phyloP scores from a whole-genome alignment of 371 early-diverging fungal species.

The Mucor lusitanicus region DNA sequence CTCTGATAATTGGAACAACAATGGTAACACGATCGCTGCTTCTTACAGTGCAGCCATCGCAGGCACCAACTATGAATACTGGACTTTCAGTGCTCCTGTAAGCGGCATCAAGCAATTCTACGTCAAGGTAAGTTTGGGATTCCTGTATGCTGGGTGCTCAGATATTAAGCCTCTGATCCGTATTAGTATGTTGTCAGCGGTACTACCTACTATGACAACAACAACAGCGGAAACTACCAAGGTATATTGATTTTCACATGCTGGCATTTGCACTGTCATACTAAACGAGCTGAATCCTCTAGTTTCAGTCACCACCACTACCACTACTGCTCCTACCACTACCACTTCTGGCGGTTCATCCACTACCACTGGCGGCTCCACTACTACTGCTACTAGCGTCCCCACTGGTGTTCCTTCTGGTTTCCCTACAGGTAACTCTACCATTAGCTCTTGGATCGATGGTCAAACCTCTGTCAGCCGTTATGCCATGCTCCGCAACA shows the following conservation, averaged over 20 bases:
- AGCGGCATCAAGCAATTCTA: conserved; percentile 43
- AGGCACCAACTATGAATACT: conserved; percentile 39
- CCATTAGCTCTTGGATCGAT: conserved; percentile 21
- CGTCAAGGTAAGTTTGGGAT: conserved; percentile 17
- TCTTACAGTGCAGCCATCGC: conserved; percentile 19
- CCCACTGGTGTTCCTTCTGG: conserved; percentile 13
- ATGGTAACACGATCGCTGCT: conserved; percentile 21
- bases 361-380: conserved; percentile 19
- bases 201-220: conserved; percentile 43
- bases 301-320: neutral
- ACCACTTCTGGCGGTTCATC: conserved; percentile 15
- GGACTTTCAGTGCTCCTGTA: conserved; percentile 37
- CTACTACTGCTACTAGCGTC: conserved; percentile 16
- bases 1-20: conserved; percentile 31
- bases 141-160: neutral
- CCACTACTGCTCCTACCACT: conserved; percentile 8
- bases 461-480: conserved; percentile 24
- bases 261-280: neutral
- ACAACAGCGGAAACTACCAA: conserved; percentile 19
- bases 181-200: conserved; percentile 38
- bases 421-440: conserved; percentile 30
- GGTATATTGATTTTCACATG: neutral
- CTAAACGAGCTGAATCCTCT: neutral
- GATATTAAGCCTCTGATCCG: neutral
- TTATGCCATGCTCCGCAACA: conserved; percentile 25